phyloP scores from a whole-genome alignment of 2,329 filamentous ascomycete species.

The Trichoderma sp. region DNA sequence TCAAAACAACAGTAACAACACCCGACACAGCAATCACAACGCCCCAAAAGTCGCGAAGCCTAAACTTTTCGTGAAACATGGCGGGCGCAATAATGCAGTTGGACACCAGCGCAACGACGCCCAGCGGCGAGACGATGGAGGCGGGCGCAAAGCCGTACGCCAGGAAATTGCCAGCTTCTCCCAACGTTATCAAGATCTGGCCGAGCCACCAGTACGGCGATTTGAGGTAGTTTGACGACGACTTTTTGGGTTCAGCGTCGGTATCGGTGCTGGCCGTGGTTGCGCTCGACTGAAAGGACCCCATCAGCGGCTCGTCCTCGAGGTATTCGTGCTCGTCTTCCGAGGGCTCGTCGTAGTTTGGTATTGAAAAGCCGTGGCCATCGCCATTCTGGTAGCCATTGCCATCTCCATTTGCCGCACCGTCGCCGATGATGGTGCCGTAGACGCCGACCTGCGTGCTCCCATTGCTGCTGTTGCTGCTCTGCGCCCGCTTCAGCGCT shows the following conservation, averaged over 20 bases:
- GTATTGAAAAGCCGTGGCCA: constrained; percentile 10
- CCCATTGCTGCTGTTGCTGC: constrained; percentile 21
- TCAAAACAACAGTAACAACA: constrained; percentile 89
- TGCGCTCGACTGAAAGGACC: constrained; percentile 51
- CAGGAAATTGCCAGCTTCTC: constrained; percentile 94
- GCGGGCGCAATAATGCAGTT: constrained; percentile 97
- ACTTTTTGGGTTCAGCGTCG: constrained; percentile 41
- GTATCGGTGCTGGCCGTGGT: constrained; percentile 35
- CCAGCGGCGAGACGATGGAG: constrained; percentile 93
- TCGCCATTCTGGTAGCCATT: constrained; percentile 31
- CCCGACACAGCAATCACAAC: constrained; percentile 86
- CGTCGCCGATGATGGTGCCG: constrained; percentile 39
- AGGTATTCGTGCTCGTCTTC: constrained; percentile 37
- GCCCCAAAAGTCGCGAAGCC: constrained; percentile 81
- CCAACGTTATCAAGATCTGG: constrained; percentile 87
- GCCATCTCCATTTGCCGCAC: constrained; percentile 16
- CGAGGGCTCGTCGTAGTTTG: constrained; percentile 15
- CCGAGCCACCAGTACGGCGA: constrained; percentile 97
- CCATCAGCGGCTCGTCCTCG: constrained; percentile 58
- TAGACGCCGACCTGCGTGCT: constrained; percentile 40
- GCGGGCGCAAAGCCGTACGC: constrained; percentile 97
- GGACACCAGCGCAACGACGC: constrained; percentile 93
- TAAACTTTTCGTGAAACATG: constrained; percentile 89
- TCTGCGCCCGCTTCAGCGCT: constrained; percentile 53
- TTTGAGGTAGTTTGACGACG: constrained; percentile 74